A percentile compares a stretch with the other conserved stretches of the same genome.
Evolutionary conservation across 2,329 filamentous ascomycete species (phyloP).

Genomic region (Cladophialophora exuberans): DNA sequence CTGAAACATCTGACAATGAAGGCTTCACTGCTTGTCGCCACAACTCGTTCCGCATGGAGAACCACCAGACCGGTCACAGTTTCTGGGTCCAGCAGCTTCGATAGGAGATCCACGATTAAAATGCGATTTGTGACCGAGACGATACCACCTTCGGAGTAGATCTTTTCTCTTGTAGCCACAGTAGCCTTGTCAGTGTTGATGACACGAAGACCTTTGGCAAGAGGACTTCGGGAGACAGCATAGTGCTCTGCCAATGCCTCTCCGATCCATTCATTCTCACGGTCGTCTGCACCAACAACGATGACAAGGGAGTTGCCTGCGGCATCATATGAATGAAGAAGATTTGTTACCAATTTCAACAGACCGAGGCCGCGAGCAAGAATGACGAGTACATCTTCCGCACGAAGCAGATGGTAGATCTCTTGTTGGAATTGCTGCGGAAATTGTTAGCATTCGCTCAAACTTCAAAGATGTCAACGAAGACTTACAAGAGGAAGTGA

Average conservation of each 20-base stretch:
- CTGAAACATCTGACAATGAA: slow-evolving; percentile 94
- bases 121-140: slow-evolving; percentile 97
- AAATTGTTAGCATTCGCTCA: slow-evolving; percentile 23
- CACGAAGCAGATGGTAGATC: slow-evolving; percentile 85
- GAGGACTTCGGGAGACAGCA: slow-evolving; percentile 79
- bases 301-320: slow-evolving; percentile 92
- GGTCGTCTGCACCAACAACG: slow-evolving; percentile 84
- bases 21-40: slow-evolving; percentile 87
- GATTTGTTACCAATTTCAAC: slow-evolving; percentile 89
- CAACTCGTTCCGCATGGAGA: slow-evolving; percentile 80
- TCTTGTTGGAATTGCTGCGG: slow-evolving; percentile 83
- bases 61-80: slow-evolving; percentile 85
- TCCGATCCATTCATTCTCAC: slow-evolving; percentile 96
- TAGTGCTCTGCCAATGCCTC: slow-evolving; percentile 95
- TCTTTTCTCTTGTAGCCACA: slow-evolving; percentile 83
- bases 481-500: slow-evolving; percentile 61
- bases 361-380: slow-evolving; percentile 90
- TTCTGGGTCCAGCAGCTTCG: slow-evolving; percentile 75
- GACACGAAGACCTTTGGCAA: slow-evolving; percentile 81
- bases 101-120: slow-evolving; percentile 88
- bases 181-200: slow-evolving; percentile 95
- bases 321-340: slow-evolving; percentile 95
- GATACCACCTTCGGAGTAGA: slow-evolving; percentile 86
- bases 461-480: not conserved
- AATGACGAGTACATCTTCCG: slow-evolving; percentile 91